phyloP scores from a whole-genome alignment of 2,329 filamentous ascomycete species.

The Grosmannia huntii region DNA sequence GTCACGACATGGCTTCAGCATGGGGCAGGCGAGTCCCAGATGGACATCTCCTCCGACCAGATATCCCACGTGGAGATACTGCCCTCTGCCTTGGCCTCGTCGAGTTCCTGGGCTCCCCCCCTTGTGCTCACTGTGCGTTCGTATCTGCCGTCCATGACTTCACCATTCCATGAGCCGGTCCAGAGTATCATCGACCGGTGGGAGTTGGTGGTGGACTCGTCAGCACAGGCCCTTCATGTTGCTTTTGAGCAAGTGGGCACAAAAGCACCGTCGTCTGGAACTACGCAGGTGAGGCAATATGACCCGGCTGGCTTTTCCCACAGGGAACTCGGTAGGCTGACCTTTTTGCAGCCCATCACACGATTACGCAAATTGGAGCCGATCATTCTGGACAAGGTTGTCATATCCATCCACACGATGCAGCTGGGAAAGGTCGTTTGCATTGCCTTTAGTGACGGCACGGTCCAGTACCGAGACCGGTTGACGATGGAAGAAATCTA shows the following conservation, averaged over 20 bases:
- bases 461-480: constrained; percentile 67
- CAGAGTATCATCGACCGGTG: constrained; percentile 72
- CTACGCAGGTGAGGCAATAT: not conserved
- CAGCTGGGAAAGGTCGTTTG: constrained; percentile 61
- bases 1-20: constrained; percentile 43
- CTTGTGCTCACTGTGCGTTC: constrained; percentile 65
- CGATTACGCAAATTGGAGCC: constrained; percentile 54
- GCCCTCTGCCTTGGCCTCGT: constrained; percentile 48
- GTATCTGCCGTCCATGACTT: constrained; percentile 33
- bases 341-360: constrained; percentile 15
- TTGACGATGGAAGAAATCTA: constrained; percentile 57
- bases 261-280: constrained; percentile 5
- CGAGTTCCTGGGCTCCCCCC: constrained; percentile 42
- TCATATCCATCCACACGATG: constrained; percentile 54
- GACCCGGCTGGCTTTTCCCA: not conserved
- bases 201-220: constrained; percentile 55
- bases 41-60: constrained; percentile 42
- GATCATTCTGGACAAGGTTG: constrained; percentile 53
- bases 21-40: constrained; percentile 24
- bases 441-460: constrained; percentile 67
- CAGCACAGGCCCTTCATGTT: constrained; percentile 53
- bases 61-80: constrained; percentile 67
- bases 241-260: constrained; percentile 66
- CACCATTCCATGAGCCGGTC: constrained; percentile 47
- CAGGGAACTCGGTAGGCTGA: not conserved